These are phyloP conservation scores for Rostrohypoxylon terebratum DNA, from an alignment of 495 filamentous ascomycete species.

Conservation along the genomic window DNA sequence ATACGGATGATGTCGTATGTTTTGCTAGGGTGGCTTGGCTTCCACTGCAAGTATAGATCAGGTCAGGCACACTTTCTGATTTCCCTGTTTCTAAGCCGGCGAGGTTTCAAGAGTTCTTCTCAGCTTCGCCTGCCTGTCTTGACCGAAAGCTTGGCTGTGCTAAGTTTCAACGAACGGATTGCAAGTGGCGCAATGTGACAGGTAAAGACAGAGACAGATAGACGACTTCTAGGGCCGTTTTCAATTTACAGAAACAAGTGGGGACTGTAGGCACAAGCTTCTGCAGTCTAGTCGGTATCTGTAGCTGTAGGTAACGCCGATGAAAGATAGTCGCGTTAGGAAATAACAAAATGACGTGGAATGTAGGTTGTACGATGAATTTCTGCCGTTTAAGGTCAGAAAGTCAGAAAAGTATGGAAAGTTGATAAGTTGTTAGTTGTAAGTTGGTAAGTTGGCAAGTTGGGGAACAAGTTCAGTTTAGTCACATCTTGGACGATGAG, in stretches of 20 bases:
- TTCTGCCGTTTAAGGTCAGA: not conserved
- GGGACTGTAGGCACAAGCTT: not conserved
- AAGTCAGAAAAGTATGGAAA: conserved; percentile 13
- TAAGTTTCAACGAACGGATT: conserved; percentile 28
- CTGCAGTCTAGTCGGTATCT: not conserved
- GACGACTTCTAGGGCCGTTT: conserved; percentile 1
- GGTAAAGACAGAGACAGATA: not conserved
- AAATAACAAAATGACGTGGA: not conserved
- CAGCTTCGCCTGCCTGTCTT: conserved; percentile 26
- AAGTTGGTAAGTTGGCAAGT: conserved; percentile 14
- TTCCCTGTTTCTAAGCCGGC: not conserved
- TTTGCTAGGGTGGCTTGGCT: conserved; percentile 25
- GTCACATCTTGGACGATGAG: conserved; percentile 31
- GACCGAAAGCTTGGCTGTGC: conserved; percentile 31
- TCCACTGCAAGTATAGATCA: conserved; percentile 9
- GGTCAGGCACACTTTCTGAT: conserved; percentile 3
- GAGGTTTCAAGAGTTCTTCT: conserved; percentile 17
- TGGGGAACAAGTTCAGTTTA: conserved; percentile 8
- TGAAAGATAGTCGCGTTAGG: not conserved
- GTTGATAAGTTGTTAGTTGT: conserved; percentile 7
- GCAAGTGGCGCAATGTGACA: conserved; percentile 7
- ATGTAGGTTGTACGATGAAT: not conserved
- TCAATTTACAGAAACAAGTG: conserved; percentile 28
- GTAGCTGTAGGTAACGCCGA: conserved; percentile 6
- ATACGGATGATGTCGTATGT: conserved; percentile 37